These are phyloP conservation scores for Onygenales sp. DNA, from an alignment of 2,329 filamentous ascomycete genomes.

Conservation along the genomic window DNA sequence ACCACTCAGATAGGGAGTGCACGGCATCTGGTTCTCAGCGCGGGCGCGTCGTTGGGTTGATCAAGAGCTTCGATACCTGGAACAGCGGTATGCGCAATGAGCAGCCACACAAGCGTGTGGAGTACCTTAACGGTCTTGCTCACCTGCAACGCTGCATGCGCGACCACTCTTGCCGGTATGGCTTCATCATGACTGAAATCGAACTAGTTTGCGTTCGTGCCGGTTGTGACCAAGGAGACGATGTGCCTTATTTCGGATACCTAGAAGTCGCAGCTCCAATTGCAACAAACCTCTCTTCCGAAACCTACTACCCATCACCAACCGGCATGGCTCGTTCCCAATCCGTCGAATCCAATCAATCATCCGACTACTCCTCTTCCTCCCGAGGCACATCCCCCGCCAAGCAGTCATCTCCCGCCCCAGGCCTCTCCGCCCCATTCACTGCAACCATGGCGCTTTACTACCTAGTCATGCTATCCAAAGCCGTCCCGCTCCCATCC, in stretches of 20 bases:
- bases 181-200: constrained; percentile 93
- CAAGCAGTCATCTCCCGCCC: constrained; percentile 10
- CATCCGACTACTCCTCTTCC: constrained; percentile 21
- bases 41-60: constrained; percentile 68
- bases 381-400: constrained; percentile 16
- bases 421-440: constrained; percentile 29
- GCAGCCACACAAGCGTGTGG: constrained; percentile 71
- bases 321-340: constrained; percentile 7
- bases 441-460: constrained; percentile 53
- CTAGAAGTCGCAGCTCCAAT: constrained; percentile 61
- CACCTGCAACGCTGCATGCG: constrained; percentile 88
- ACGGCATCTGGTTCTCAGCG: constrained; percentile 42
- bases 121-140: constrained; percentile 78
- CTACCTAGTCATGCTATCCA: constrained; percentile 57
- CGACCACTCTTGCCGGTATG: constrained; percentile 85
- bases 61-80: constrained; percentile 87
- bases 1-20: constrained; percentile 40
- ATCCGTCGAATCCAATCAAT: constrained; percentile 21
- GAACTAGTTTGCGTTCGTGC: constrained; percentile 85
- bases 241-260: constrained; percentile 76
- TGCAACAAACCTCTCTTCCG: constrained; percentile 38
- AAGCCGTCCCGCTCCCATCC: constrained; percentile 48
- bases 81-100: constrained; percentile 89
- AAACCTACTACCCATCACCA: constrained; percentile 6
- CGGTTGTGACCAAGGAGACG: constrained; percentile 49